phyloP scores from a whole-genome alignment of 2,329 filamentous ascomycete species.

The Fusarium setosum region DNA sequence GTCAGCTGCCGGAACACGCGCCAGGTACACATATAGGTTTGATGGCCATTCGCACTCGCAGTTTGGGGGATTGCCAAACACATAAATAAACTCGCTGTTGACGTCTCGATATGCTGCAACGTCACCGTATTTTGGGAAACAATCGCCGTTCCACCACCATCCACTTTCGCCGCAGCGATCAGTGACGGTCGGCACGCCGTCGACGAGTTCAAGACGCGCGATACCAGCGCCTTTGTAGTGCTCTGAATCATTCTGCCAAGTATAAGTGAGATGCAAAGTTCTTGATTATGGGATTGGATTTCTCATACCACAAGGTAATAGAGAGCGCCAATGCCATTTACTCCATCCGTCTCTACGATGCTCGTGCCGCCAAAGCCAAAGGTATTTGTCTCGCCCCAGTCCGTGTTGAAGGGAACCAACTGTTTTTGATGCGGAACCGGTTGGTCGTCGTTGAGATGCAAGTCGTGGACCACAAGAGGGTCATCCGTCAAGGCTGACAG shows the following conservation, averaged over 20 bases:
- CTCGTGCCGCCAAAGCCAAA: conserved; percentile 54
- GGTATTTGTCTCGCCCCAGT: conserved; percentile 50
- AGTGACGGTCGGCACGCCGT: conserved; percentile 49
- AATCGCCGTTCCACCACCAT: conserved; percentile 51
- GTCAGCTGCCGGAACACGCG: conserved; percentile 48
- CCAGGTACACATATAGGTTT: conserved; percentile 49
- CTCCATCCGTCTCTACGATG: conserved; percentile 48
- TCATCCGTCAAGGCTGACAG: conserved; percentile 49
- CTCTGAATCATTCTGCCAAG: conserved; percentile 45
- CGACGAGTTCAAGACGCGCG: conserved; percentile 48
- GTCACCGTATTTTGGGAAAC: conserved; percentile 51
- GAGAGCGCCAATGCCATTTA: conserved; percentile 44
- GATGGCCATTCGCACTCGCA: conserved; percentile 36
- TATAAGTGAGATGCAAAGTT: too few relatives aligned
- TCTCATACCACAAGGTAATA: conserved; percentile 50
- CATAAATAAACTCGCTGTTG: conserved; percentile 52
- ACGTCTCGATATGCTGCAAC: conserved; percentile 51
- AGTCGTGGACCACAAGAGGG: conserved; percentile 49
- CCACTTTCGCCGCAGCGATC: conserved; percentile 39
- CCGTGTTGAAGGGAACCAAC: conserved; percentile 50
- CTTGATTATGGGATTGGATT: fast-evolving
- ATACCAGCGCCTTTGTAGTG: conserved; percentile 51
- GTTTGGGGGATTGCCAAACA: conserved; percentile 52
- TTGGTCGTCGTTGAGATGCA: conserved; percentile 49
- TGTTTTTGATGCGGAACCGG: conserved; percentile 47